These are phyloP conservation scores for Geoglossum glabrum DNA, from an alignment of 495 filamentous ascomycete species.

Conservation along the genomic window DNA sequence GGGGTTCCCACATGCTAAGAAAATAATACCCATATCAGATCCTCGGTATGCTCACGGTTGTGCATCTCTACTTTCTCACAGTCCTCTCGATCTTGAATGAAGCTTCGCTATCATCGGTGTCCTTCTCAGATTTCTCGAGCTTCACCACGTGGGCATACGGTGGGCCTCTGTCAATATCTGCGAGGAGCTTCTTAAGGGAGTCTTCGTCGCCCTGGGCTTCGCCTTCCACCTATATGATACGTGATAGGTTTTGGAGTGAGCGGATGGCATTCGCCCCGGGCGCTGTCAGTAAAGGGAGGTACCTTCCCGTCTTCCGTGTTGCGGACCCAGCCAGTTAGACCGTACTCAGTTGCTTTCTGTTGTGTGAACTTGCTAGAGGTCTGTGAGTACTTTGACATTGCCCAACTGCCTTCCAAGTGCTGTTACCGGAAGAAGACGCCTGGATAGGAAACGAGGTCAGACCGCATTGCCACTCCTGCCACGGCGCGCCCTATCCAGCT, in stretches of 20 bases:
- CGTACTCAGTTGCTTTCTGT: conserved; percentile 40
- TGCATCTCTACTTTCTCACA: background rate
- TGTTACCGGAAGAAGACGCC: conserved; percentile 54
- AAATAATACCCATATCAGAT: background rate
- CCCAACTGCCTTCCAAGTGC: background rate
- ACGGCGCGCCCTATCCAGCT: too few relatives aligned
- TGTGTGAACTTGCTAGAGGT: conserved; percentile 44
- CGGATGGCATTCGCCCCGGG: background rate
- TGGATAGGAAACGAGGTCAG: conserved; percentile 10
- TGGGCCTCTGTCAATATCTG: conserved; percentile 59
- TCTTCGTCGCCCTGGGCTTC: conserved; percentile 63
- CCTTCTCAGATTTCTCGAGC: conserved; percentile 46
- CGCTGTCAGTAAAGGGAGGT: background rate
- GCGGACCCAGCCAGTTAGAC: conserved; percentile 57
- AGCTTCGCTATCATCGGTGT: conserved; percentile 37
- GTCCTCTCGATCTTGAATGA: conserved; percentile 31
- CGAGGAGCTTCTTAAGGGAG: conserved; percentile 44
- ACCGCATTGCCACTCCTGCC: too few relatives aligned
- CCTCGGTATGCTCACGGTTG: background rate
- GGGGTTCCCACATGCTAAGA: background rate
- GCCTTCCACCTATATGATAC: conserved; percentile 50
- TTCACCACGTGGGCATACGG: conserved; percentile 43
- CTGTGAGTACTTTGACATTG: background rate
- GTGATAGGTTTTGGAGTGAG: conserved; percentile 1
- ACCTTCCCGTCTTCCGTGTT: conserved; percentile 60